Evolutionary conservation across 1,139 yeast species (phyloP).

Genomic region (Debaryomyces sp.): DNA sequence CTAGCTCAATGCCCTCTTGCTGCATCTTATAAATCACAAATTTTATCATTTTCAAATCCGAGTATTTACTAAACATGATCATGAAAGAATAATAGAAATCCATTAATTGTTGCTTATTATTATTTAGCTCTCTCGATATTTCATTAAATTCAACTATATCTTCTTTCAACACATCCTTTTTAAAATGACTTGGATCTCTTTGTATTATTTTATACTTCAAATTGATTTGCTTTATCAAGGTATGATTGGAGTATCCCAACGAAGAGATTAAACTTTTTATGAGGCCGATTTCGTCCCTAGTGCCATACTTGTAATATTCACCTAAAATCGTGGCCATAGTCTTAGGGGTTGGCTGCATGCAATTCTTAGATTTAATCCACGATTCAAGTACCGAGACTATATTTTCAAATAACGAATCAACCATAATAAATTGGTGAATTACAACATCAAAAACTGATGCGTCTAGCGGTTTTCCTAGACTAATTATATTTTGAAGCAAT

Average conservation of each 20-base stretch:
- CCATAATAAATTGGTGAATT: conserved; percentile 26
- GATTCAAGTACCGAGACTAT: conserved; percentile 24
- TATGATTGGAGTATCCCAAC: conserved; percentile 24
- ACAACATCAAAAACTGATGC: conserved; percentile 31
- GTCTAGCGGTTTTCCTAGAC: conserved; percentile 23
- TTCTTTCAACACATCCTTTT: conserved; percentile 26
- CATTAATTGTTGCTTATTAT: conserved; percentile 8
- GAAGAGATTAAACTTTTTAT: conserved; percentile 25
- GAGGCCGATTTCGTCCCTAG: conserved; percentile 26
- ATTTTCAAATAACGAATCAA: conserved; percentile 38
- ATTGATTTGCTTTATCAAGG: conserved; percentile 25
- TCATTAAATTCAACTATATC: conserved; percentile 26
- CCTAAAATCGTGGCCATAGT: conserved; percentile 31
- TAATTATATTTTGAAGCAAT: conserved; percentile 24
- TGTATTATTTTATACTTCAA: conserved; percentile 29
- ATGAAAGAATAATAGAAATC: conserved; percentile 18
- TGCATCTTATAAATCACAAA: conserved; percentile 28
- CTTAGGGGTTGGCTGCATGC: conserved; percentile 28
- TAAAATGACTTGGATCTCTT: conserved; percentile 28
- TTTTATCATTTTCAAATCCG: conserved; percentile 27
- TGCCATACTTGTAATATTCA: conserved; percentile 36
- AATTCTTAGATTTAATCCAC: conserved; percentile 32
- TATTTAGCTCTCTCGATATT: conserved; percentile 18
- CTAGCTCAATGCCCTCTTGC: conserved; percentile 22
- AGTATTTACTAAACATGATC: conserved; percentile 17